Base-by-base conservation (phyloP, 139 green algal genomes). In the Tetraselmis chui region DNA sequence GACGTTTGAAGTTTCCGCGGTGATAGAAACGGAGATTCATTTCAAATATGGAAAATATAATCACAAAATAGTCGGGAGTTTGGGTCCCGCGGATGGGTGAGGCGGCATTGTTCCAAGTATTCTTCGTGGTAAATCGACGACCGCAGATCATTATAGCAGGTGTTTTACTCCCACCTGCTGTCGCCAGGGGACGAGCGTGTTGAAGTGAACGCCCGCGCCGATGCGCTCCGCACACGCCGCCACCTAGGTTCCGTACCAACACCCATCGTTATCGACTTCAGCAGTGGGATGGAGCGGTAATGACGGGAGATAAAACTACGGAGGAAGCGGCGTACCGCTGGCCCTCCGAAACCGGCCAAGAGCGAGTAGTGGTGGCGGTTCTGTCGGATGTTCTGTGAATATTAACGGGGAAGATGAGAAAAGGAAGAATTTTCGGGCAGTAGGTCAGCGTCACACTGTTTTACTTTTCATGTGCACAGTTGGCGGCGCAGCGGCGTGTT, bases 171-270 rank as follows among this genome's bases (percentile, higher is more conserved):
- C n/a, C 78, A 90, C 88, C 84, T 87, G 75, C 0, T 79, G 77
- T 30, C 84, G 76, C 81, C 91, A 83, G 22, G 79, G 87, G 23
- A 96, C 88, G 32, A 95, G 80, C 26, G 93, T 92, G 87, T 97
- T 97, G 91, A 96, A 97, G 83, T 96, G 91, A 29, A 95, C 91
- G 1, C 93, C 93, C 26, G 88, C 89, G 1, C 92, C 93, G 1
- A 95, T 30, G 29, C 77, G n/a, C 25, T 94, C 88, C 2, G 91
- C 84, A 0, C 93, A 79, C n/a, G 29, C 80, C 0, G 77, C 82
- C 28, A 93, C 76, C 90, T 93, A 83, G 30, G 78, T 1, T 2
- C 58, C 31, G 58, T 31, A 28, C 30, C 0, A n/a, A 32, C 31
- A 31, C 59, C 24, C 25, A 85, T 29, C 31, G 29, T 23, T 83